Evolutionary conservation across 352 stramenopile species (phyloP).

Genomic region (Pythium diclinum): DNA sequence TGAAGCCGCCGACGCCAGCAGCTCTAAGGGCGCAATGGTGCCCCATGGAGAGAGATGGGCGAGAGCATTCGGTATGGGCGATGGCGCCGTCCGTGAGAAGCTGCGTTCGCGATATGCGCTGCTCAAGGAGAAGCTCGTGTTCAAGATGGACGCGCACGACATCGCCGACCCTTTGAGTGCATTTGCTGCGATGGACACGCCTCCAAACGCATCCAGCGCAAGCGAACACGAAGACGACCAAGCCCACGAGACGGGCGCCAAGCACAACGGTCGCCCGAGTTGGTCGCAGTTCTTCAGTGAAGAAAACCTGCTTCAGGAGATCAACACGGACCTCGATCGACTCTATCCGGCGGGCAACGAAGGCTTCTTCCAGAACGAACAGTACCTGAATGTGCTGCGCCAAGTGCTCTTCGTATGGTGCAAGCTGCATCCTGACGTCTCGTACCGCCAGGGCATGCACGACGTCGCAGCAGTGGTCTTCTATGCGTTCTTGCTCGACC

Average conservation of each 20-base stretch:
- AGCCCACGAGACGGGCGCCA: background rate
- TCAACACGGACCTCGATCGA: slow-evolving; percentile 78
- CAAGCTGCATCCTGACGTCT: slow-evolving; percentile 71
- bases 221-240: background rate
- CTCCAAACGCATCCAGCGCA: background rate
- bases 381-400: slow-evolving; percentile 57
- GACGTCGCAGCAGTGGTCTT: slow-evolving; percentile 78
- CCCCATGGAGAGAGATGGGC: slow-evolving; percentile 35
- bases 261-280: slow-evolving; percentile 15
- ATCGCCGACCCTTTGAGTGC: slow-evolving; percentile 48
- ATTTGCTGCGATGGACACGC: slow-evolving; percentile 15
- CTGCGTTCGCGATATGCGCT: slow-evolving; percentile 48
- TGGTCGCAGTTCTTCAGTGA: slow-evolving; percentile 75
- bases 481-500: slow-evolving; percentile 51
- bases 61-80: slow-evolving; percentile 28
- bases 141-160: slow-evolving; percentile 54
- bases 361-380: slow-evolving; percentile 69
- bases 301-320: slow-evolving; percentile 67
- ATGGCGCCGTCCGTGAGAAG: slow-evolving; percentile 12
- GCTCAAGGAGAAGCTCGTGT: slow-evolving; percentile 61
- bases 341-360: slow-evolving; percentile 75
- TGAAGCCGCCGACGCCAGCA: background rate
- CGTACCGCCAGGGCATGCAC: slow-evolving; percentile 86
- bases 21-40: background rate
- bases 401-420: slow-evolving; percentile 85